Base-by-base conservation (phyloP, 192 early-diverging fungal species). In the Pilaira anomala region DNA sequence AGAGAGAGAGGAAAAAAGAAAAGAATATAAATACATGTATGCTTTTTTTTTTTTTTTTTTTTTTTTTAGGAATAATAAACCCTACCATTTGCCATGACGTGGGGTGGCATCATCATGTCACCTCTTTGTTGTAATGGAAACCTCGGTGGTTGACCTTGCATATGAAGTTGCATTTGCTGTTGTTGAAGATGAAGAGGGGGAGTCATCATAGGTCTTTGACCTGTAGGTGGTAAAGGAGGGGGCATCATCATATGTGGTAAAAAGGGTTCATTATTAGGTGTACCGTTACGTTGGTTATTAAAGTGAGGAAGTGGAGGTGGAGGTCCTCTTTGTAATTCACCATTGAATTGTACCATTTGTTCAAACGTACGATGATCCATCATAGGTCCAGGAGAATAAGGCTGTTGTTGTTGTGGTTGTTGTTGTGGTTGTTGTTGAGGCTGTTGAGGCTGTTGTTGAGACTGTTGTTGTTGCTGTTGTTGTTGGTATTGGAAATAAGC, bases 51-150 rank as follows among this genome's bases (percentile, higher is more conserved):
- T 36, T 33, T 33, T 33, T 33, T 33, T 36, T 36, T 36, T 9
- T 5, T 36, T 36, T 36, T 9, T 5, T 36, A 9, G 33, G 33
- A 36, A 36, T 9, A 36, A 36, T 36, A 36, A 36, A 36, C 33
- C 33, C 33, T 61, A 60, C 65, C 65, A 18, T 60, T 66, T 3
- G 65, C 26, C 65, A 66, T 66, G 26, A 62, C 50, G 12, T 63
- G 62, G 39, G 50, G 48, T 28, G 49, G 49, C 21, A 50, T 63
- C 51, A 65, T 54, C 63, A 65, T 65, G 12, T 59, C 51, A 9
- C 33, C 33, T 36, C 33, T 36, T 44, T 40, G 12, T 18, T 60
- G 57, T 18, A 67, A 30, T 42, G 48, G 55, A 26, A 44, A 67
- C 22, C 55, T 40, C 14, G 4, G 51, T 53, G 6, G 22, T 53